phyloP scores from a whole-genome alignment of 352 stramenopile species.

The Phytopythium sindhum region DNA sequence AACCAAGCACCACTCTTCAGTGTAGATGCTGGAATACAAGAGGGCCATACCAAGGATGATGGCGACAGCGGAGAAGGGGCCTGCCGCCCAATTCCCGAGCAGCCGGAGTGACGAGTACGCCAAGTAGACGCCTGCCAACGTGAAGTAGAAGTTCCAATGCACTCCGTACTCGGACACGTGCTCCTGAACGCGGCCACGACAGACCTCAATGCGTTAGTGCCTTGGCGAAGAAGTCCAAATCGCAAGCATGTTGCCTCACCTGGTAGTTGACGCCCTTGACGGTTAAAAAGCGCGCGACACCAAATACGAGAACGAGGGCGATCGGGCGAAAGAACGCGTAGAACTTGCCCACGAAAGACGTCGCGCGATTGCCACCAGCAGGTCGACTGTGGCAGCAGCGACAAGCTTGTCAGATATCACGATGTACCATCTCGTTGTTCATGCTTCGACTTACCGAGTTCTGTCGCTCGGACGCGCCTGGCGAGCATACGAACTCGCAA shows the following conservation, averaged over 20 bases:
- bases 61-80: conserved; percentile 33
- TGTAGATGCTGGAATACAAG: background rate
- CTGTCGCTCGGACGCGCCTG: conserved; percentile 23
- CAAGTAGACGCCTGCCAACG: conserved; percentile 84
- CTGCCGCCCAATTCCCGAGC: conserved; percentile 44
- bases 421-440: background rate
- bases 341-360: conserved; percentile 17
- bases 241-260: conserved; percentile 30
- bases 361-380: background rate
- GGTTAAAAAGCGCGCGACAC: conserved; percentile 62
- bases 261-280: conserved; percentile 88
- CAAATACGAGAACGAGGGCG: conserved; percentile 64
- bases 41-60: conserved; percentile 36
- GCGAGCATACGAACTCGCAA: conserved; percentile 71
- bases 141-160: conserved; percentile 99
- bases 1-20: background rate
- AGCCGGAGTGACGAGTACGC: conserved; percentile 54
- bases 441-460: background rate
- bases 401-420: background rate
- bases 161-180: conserved; percentile 98
- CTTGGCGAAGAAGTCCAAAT: background rate
- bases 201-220: background rate
- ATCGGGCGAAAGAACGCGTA: conserved; percentile 74
- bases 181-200: conserved; percentile 39
- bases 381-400: background rate